phyloP scores from a whole-genome alignment of 78 protist species.

The Dictyostelium citrinum region DNA sequence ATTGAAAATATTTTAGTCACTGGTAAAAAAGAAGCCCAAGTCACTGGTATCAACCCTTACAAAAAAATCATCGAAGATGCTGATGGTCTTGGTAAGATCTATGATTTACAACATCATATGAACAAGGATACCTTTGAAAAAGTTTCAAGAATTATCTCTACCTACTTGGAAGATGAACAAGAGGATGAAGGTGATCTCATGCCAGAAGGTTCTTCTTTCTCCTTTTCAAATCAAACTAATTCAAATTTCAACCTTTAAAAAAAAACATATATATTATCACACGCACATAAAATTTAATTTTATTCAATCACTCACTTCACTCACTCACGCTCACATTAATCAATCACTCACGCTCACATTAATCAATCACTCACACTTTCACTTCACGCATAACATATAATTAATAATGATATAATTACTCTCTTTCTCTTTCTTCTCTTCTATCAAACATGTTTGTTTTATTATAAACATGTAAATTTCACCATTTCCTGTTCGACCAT shows the following conservation, averaged over 20 bases:
- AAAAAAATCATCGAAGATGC: conserved; percentile 84
- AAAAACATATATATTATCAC: background rate
- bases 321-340: background rate
- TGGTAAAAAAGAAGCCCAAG: conserved; percentile 67
- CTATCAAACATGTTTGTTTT: background rate
- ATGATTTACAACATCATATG: conserved; percentile 91
- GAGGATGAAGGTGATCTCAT: conserved; percentile 34
- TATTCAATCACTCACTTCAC: background rate
- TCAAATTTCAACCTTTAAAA: background rate
- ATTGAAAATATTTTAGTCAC: conserved; percentile 89
- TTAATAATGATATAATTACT: background rate
- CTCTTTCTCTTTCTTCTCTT: background rate
- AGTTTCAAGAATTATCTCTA: conserved; percentile 84
- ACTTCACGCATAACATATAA: background rate
- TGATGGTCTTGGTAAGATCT: conserved; percentile 89
- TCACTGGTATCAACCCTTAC: conserved; percentile 18
- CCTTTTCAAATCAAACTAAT: background rate
- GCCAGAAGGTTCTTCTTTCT: background rate
- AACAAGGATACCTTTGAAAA: conserved; percentile 86
- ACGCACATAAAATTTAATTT: background rate
- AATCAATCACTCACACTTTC: background rate
- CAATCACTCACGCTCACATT: background rate
- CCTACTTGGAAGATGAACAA: conserved; percentile 84
- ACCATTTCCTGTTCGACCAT: conserved; percentile 7
- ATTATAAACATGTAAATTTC: background rate